phyloP scores from a whole-genome alignment of 495 filamentous ascomycete species.

The Penicillium odoratum region DNA sequence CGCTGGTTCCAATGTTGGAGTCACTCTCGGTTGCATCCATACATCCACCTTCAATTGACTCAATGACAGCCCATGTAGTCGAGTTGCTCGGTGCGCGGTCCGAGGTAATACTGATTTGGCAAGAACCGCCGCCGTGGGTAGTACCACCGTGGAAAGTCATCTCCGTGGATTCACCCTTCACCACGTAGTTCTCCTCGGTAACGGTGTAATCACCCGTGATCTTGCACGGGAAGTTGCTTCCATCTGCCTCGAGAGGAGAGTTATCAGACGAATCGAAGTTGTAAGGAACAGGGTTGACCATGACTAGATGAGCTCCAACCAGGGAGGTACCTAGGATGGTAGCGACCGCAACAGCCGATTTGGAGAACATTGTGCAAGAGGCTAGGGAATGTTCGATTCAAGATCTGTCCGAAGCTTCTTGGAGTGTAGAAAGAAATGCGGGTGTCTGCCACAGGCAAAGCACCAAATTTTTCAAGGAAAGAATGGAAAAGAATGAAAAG shows the following conservation, averaged over 20 bases:
- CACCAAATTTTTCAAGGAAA: too few species aligned
- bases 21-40: slow-evolving; percentile 44
- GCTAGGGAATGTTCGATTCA: too few species aligned
- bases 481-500: too few species aligned
- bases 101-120: slow-evolving; percentile 76
- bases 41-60: slow-evolving; percentile 74
- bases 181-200: slow-evolving; percentile 21
- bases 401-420: too few species aligned
- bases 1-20: slow-evolving; percentile 28
- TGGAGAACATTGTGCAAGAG: too few species aligned
- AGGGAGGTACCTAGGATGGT: too few species aligned
- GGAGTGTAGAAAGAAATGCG: too few species aligned
- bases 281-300: slow-evolving; percentile 66
- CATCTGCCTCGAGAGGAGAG: slow-evolving; percentile 56
- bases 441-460: too few species aligned
- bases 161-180: slow-evolving; percentile 27
- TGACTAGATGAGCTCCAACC: slow-evolving; percentile 60
- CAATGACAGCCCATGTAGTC: slow-evolving; percentile 67
- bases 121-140: slow-evolving; percentile 80
- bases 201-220: slow-evolving; percentile 16
- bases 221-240: slow-evolving; percentile 78
- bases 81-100: slow-evolving; percentile 55
- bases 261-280: slow-evolving; percentile 47
- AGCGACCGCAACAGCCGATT: too few species aligned
- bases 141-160: slow-evolving; percentile 45